phyloP scores from a whole-genome alignment of 164 flowering plant genomes.

The Akebia trifoliata region DNA sequence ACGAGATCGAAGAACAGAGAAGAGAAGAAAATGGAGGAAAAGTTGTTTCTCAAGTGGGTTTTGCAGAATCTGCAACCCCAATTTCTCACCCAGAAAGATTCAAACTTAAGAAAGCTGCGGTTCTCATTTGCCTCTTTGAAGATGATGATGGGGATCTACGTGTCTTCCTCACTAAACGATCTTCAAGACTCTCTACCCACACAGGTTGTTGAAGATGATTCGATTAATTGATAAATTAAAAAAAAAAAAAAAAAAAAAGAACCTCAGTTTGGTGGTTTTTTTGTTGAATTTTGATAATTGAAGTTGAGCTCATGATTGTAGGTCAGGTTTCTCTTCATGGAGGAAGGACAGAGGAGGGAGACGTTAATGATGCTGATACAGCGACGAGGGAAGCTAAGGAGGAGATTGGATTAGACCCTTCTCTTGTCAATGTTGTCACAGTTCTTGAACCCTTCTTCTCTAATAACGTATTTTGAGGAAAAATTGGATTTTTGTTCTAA shows the following conservation, averaged over 20 bases:
- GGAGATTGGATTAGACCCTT: constrained; percentile 88
- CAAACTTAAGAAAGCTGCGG: no score
- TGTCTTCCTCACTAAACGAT: no score
- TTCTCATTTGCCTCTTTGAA: no score
- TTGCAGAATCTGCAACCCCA: no score
- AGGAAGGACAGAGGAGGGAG: constrained; percentile 75
- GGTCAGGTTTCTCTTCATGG: constrained; percentile 94
- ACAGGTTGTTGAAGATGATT: constrained; percentile 39
- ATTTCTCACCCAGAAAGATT: no score
- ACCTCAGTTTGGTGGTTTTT: no score
- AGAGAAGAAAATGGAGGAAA: constrained; percentile 34
- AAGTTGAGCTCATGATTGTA: constrained; percentile 28
- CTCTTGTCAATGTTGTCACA: constrained; percentile 65
- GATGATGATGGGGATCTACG: no score
- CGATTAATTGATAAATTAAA: no score
- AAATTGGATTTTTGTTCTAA: not conserved
- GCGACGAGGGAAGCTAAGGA: constrained; percentile 81
- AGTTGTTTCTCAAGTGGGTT: no score
- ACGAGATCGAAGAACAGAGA: constrained; percentile 29
- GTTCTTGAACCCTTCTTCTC: constrained; percentile 69
- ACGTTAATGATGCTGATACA: constrained; percentile 51
- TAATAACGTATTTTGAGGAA: no score
- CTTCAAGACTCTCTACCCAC: no score
- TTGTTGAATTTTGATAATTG: constrained; percentile 11
- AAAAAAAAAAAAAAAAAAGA: no score